Conservation (phyloP, 2,329 filamentous ascomycete genomes). For the Pseudogymnoascus sp. region DNA sequence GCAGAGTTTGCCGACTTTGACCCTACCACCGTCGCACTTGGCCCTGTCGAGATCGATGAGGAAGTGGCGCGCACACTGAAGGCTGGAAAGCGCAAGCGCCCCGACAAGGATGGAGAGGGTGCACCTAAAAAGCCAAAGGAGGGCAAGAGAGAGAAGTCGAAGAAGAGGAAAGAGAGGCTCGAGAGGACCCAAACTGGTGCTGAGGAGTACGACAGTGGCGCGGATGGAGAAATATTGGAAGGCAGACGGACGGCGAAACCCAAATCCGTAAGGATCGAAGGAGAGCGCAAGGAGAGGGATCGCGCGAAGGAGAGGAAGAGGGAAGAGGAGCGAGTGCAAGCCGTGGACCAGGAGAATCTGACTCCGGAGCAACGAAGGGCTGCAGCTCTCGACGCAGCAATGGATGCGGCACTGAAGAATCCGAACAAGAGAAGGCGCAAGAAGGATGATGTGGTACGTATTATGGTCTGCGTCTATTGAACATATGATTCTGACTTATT, state of each 20-base stretch:
- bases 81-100: constrained; percentile 56
- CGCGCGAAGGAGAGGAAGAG: constrained; percentile 31
- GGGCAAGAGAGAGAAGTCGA: constrained; percentile 55
- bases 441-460: constrained; percentile 76
- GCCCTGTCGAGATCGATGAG: constrained; percentile 60
- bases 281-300: constrained; percentile 26
- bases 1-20: constrained; percentile 64
- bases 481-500: constrained; percentile 15
- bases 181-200: constrained; percentile 44
- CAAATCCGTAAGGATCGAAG: constrained; percentile 35
- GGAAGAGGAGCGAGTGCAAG: constrained; percentile 46
- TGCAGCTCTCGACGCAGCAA: constrained; percentile 74
- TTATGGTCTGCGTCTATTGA: no score
- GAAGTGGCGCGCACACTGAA: constrained; percentile 56
- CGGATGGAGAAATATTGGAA: constrained; percentile 43
- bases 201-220: constrained; percentile 32
- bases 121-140: constrained; percentile 65
- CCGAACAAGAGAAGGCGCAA: constrained; percentile 58
- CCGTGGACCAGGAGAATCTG: constrained; percentile 68
- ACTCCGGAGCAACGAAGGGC: constrained; percentile 78
- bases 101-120: constrained; percentile 51
- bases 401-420: constrained; percentile 83
- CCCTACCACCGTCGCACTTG: constrained; percentile 52
- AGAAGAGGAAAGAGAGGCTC: constrained; percentile 55
- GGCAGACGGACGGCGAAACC: constrained; percentile 40